Evolutionary conservation across 768 basidiomycete species (phyloP).

Genomic region (Kwoniella europaea): DNA sequence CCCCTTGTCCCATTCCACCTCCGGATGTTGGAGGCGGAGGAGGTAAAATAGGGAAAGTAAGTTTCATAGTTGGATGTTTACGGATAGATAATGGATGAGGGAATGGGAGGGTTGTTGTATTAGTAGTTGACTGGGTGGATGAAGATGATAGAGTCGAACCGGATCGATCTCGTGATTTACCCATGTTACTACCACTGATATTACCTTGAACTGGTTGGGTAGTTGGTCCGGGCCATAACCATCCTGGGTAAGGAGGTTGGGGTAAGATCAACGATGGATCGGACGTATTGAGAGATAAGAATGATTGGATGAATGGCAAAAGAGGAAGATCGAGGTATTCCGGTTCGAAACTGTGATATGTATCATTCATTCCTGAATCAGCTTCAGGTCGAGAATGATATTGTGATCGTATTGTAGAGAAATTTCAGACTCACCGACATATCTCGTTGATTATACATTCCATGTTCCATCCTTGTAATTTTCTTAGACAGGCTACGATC

Average conservation of each 20-base stretch:
- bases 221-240: conserved; percentile 43
- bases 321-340: conserved; percentile 49
- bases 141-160: background rate
- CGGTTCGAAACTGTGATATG: conserved; percentile 42
- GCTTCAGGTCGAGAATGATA: background rate
- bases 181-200: background rate
- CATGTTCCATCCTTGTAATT: conserved; percentile 50
- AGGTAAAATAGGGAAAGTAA: conserved; percentile 37
- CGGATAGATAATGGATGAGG: conserved; percentile 41
- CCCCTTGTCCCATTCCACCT: background rate
- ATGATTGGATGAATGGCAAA: conserved; percentile 41
- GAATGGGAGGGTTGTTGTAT: conserved; percentile 25
- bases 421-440: conserved; percentile 30
- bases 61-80: conserved; percentile 48
- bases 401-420: background rate
- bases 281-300: conserved; percentile 21
- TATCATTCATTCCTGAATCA: conserved; percentile 1
- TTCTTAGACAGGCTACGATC: conserved; percentile 46
- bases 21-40: conserved; percentile 4
- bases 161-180: background rate
- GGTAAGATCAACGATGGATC: conserved; percentile 35
- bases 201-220: background rate
- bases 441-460: conserved; percentile 49
- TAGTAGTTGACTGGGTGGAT: background rate
- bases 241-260: conserved; percentile 37